Conservation (phyloP, 1,284 basidiomycete genomes). For the Cerioporus squamosus region DNA sequence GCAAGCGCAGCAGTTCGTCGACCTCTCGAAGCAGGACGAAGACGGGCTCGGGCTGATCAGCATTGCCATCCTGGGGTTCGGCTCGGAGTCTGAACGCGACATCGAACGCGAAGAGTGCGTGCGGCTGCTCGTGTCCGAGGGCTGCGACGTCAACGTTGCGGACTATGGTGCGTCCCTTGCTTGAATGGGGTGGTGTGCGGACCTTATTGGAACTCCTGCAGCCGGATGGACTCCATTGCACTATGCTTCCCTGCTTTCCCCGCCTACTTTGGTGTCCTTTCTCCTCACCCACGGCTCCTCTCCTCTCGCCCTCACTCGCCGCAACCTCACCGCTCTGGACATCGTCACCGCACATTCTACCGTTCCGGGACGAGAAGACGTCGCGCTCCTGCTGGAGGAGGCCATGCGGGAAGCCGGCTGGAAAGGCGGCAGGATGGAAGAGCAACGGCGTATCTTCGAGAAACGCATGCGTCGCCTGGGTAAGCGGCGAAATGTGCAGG, state of each 20-base stretch:
- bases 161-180: slow-evolving; percentile 65
- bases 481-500: slow-evolving; percentile 54
- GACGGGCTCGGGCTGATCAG: slow-evolving; percentile 84
- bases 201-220: slow-evolving; percentile 34
- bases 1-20: slow-evolving; percentile 69
- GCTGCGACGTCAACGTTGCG: slow-evolving; percentile 66
- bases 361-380: slow-evolving; percentile 79
- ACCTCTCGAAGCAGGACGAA: slow-evolving; percentile 76
- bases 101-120: slow-evolving; percentile 90
- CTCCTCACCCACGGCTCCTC: slow-evolving; percentile 92
- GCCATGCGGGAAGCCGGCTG: slow-evolving; percentile 80
- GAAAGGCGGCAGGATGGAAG: slow-evolving; percentile 72
- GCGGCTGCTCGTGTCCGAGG: slow-evolving; percentile 77
- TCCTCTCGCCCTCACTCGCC: slow-evolving; percentile 73
- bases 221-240: slow-evolving; percentile 97
- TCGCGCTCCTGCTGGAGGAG: slow-evolving; percentile 79
- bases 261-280: slow-evolving; percentile 90
- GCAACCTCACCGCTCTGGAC: slow-evolving; percentile 83
- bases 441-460: slow-evolving; percentile 58
- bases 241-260: slow-evolving; percentile 87
- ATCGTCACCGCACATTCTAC: slow-evolving; percentile 81
- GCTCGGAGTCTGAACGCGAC: slow-evolving; percentile 79
- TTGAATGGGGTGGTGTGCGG: neutral
- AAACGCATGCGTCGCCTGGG: slow-evolving; percentile 60
- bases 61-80: slow-evolving; percentile 83